These are phyloP conservation scores for Asparagopsis taxiformis DNA, from an alignment of 31 red algal species.

Conservation along the genomic window DNA sequence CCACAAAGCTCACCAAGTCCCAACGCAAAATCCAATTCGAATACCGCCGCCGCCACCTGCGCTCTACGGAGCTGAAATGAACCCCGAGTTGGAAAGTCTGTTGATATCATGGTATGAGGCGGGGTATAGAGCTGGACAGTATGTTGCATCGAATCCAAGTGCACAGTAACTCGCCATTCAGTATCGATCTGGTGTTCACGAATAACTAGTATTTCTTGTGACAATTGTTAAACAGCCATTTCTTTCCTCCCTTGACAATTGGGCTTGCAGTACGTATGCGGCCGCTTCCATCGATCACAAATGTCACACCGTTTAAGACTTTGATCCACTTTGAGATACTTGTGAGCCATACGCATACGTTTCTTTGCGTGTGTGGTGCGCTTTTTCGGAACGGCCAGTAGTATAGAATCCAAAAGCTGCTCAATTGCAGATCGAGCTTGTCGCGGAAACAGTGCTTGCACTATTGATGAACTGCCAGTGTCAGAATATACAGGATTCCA, in stretches of 20 bases:
- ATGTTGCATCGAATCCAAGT: slow-evolving; percentile 3
- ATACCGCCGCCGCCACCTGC: slow-evolving; percentile 37
- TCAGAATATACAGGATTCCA: background rate
- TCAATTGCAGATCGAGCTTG: background rate
- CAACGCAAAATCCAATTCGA: slow-evolving; percentile 2
- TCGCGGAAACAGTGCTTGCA: background rate
- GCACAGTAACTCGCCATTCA: background rate
- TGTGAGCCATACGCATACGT: slow-evolving; percentile 74
- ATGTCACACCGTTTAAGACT: slow-evolving; percentile 59
- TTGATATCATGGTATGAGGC: slow-evolving; percentile 56
- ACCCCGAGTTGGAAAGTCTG: slow-evolving; percentile 37
- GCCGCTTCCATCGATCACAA: slow-evolving; percentile 74
- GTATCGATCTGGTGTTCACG: too few relatives aligned
- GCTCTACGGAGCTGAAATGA: background rate
- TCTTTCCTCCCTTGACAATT: slow-evolving; percentile 50
- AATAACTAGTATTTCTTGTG: too few relatives aligned
- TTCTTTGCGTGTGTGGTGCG: slow-evolving; percentile 66
- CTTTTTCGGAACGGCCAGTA: slow-evolving; percentile 75
- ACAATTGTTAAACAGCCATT: background rate
- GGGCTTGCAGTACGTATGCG: slow-evolving; percentile 82
- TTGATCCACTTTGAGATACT: slow-evolving; percentile 48
- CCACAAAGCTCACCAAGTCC: too few relatives aligned
- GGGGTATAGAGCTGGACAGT: slow-evolving; percentile 39
- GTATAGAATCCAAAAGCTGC: slow-evolving; percentile 7
- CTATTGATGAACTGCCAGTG: background rate